Percentiles rank a stretch among this genome's conserved stretches.
Evolutionary conservation across 1,284 basidiomycete genomes (phyloP).

Genomic region (Cutaneotrichosporon cutaneum): DNA sequence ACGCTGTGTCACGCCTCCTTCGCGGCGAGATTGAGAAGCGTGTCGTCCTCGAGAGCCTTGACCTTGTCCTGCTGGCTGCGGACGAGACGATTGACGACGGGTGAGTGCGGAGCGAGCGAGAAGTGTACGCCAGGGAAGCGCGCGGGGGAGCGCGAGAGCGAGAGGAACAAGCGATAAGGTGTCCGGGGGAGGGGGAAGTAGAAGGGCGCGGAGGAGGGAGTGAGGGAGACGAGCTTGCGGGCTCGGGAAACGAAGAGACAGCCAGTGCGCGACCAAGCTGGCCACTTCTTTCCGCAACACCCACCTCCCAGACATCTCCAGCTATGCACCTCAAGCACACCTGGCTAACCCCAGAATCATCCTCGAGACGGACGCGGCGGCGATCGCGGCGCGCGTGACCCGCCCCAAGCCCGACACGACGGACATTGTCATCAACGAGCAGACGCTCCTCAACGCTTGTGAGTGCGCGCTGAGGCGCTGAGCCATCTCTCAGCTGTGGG

Average conservation of each 20-base stretch:
- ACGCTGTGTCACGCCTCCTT: conserved; percentile 80
- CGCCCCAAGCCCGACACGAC: conserved; percentile 88
- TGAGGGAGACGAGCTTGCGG: no score
- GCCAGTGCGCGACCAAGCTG: no score
- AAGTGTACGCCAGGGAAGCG: not conserved
- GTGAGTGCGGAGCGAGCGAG: conserved; percentile 59
- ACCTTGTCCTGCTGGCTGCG: conserved; percentile 85
- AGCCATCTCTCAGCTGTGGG: not conserved
- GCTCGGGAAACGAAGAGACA: no score
- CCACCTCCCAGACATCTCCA: no score
- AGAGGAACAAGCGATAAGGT: no score
- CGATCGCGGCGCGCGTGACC: conserved; percentile 92
- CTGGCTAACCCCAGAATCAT: conserved; percentile 72
- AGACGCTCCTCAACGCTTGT: conserved; percentile 84
- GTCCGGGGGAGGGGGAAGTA: no score
- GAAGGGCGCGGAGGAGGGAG: no score
- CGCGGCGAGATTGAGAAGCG: conserved; percentile 94
- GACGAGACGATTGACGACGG: conserved; percentile 99
- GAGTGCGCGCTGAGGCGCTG: conserved; percentile 23
- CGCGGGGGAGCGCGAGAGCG: not conserved
- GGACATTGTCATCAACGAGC: conserved; percentile 98
- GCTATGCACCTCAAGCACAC: no score
- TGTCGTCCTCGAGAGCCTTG: conserved; percentile 89
- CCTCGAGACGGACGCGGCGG: conserved; percentile 91
- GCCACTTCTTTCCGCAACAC: no score